Conservation (phyloP, 371 early-diverging fungal species). For the Parasitella parasitica region DNA sequence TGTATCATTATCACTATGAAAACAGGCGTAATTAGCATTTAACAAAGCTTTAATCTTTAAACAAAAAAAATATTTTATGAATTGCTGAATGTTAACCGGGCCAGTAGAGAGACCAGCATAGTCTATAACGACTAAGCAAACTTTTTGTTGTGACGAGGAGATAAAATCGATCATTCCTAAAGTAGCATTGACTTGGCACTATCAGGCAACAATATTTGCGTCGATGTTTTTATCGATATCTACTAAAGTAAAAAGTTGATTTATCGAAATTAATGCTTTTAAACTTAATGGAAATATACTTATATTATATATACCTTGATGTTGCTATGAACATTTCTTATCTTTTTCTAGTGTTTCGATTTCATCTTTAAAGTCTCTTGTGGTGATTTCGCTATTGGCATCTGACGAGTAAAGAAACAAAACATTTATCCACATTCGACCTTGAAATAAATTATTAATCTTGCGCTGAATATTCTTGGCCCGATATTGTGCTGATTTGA, state of each 20-base stretch:
- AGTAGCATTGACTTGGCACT: no score
- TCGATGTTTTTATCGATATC: no score
- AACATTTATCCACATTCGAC: conserved; percentile 9
- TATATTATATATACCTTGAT: conserved; percentile 17
- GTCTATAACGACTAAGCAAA: conserved; percentile 12
- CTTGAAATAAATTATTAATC: conserved; percentile 6
- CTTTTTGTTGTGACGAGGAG: conserved; percentile 12
- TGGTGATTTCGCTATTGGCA: conserved; percentile 12
- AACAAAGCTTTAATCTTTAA: conserved; percentile 10
- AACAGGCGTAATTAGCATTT: conserved; percentile 8
- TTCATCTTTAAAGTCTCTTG: conserved; percentile 5
- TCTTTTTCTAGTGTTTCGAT: conserved; percentile 16
- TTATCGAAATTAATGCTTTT: conserved; percentile 16
- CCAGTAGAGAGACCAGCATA: conserved; percentile 14
- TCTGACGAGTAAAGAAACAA: conserved; percentile 14
- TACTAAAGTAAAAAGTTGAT: conserved; percentile 11
- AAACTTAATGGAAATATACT: conserved; percentile 15
- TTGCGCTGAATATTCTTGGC: conserved; percentile 15
- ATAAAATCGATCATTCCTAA: conserved; percentile 14
- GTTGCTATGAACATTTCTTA: conserved; percentile 8
- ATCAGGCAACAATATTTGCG: no score
- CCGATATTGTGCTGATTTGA: conserved; percentile 8
- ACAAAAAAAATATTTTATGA: conserved; percentile 3
- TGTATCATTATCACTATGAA: conserved; percentile 10
- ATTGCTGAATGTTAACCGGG: conserved; percentile 11